Evolutionary conservation across 306 rosid species (phyloP), one percentile per base, ranked within the genome.

Genomic region (Castanopsis chinensis): DNA sequence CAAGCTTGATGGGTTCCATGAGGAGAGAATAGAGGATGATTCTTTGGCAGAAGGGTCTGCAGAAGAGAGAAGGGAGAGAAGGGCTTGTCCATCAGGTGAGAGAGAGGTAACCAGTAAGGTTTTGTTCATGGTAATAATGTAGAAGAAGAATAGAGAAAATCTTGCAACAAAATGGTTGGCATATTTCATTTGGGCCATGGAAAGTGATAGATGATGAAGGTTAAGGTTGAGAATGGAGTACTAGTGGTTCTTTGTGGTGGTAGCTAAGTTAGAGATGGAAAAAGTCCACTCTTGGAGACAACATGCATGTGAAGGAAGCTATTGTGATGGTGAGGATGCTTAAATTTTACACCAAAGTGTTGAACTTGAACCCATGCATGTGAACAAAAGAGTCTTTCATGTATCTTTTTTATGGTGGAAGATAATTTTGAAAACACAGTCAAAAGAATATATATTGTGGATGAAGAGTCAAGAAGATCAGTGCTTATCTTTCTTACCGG

Each of bases 31-130:
- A 75, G 93, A 88, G 70, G 91, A 78, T 13, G 96, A 77, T n/a
- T 90, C 74, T 57, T 76, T 78, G 33, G 80, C 78, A 74, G 88
- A 83, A 65, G 82, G 73, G 27, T 78, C 88, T 77, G 85, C 71
- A 33, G 84, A 70, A 65, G 90, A 61, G 19, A 93, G 23, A 49
- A 95, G 97, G 74, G 97, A 86, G 83, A 93, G 97, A 74, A 95
- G 94, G 51, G 93, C 96, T 69, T 90, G 81, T 43, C 98, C 99
- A 77, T 95, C 99, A 35, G 98, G 78, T 57, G 99, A 93, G 41
- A 95, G 85, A 77, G 88, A 89, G 28, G 83, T 65, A 5, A 89
- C 88, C 73, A 67, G 63, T 13, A 79, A 73, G 20, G 72, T 52
- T 56, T 78, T 83, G 35, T 74, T 73, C 78, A 88, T 32, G 77